Percentiles rank a stretch among this genome's conserved stretches.
These are phyloP conservation scores for Backusella luteola DNA, from an alignment of 192 early-diverging fungal genomes.

Conservation along the genomic window DNA sequence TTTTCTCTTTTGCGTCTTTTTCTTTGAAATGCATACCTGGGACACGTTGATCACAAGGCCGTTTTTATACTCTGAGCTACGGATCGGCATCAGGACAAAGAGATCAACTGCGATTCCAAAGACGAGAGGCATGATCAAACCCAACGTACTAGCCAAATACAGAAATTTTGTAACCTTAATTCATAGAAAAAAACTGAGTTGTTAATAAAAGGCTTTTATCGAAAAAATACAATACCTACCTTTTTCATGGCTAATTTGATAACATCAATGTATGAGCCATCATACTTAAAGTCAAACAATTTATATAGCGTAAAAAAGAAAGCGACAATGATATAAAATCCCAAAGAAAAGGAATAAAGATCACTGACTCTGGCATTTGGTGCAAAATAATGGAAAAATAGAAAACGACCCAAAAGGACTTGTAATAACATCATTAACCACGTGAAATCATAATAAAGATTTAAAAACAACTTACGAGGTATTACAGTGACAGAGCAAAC, in stretches of 20 bases:
- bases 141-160: conserved; percentile 55
- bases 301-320: not conserved
- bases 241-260: not conserved
- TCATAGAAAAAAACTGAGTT: not conserved
- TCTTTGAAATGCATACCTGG: conserved; percentile 29
- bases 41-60: conserved; percentile 28
- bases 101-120: conserved; percentile 71
- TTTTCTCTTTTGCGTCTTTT: not conserved
- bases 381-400: conserved; percentile 46
- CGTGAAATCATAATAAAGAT: conserved; percentile 3
- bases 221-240: not conserved
- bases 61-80: conserved; percentile 24
- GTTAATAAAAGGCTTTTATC: not conserved
- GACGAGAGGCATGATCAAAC: conserved; percentile 65
- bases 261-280: not conserved
- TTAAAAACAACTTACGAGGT: conserved; percentile 38
- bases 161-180: conserved; percentile 36
- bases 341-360: conserved; percentile 70
- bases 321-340: conserved; percentile 52
- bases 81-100: conserved; percentile 68
- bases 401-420: conserved; percentile 60
- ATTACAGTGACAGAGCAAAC: conserved; percentile 46
- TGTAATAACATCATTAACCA: not conserved
- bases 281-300: not conserved
- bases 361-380: conserved; percentile 67